Evolutionary conservation across 139 green algal genomes (phyloP).

Genomic region (Coelastrella sp.): DNA sequence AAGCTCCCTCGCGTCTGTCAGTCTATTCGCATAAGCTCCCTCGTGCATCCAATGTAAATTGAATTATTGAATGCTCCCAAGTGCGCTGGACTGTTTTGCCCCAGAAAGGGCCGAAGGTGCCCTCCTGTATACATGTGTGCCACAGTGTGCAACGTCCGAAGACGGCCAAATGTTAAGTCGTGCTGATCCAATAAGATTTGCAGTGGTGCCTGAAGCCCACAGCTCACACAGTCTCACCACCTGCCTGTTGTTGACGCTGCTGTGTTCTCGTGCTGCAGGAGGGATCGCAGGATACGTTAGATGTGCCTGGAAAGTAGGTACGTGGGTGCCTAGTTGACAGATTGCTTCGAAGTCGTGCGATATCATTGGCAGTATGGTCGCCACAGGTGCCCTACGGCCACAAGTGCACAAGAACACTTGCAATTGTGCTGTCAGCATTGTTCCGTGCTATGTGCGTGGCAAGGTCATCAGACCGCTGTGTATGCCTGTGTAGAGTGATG

Average conservation of each 20-base stretch:
- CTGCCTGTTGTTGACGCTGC: not conserved
- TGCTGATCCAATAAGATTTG: not conserved
- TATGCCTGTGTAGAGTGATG: not conserved
- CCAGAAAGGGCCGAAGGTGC: not conserved
- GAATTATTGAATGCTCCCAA: not conserved
- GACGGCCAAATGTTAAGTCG: not conserved
- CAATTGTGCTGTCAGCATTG: not conserved
- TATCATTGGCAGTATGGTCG: no score
- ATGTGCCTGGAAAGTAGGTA: not conserved
- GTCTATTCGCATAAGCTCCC: not conserved
- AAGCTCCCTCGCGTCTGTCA: not conserved
- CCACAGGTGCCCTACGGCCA: not conserved
- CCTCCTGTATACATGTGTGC: not conserved
- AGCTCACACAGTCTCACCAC: not conserved
- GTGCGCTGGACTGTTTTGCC: not conserved
- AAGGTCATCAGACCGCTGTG: not conserved
- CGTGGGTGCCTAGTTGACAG: not conserved
- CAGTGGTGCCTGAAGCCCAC: not conserved
- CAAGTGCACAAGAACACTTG: not conserved
- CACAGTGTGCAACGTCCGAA: not conserved
- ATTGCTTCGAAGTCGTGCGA: not conserved
- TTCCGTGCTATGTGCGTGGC: not conserved
- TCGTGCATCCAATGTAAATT: not conserved
- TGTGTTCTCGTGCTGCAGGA: not conserved
- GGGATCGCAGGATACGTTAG: not conserved